Evolutionary conservation across 306 rosid genomes (phyloP), one percentile per base, ranked within the genome.

Genomic region (Senna siamea): DNA sequence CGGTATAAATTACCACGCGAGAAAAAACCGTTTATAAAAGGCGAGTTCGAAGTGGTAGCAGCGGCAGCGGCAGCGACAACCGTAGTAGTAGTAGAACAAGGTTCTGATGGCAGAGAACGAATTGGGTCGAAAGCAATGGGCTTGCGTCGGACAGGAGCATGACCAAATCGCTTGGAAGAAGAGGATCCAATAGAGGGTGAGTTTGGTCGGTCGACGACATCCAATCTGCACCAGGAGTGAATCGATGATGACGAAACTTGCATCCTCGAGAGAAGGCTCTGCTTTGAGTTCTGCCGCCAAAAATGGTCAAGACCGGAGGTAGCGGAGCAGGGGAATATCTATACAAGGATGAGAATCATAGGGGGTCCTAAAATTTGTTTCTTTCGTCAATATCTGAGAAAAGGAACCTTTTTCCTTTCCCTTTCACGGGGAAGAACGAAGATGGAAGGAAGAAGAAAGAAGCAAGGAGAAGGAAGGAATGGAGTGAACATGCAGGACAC

Each of bases 401-500:
- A 74, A 52, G 76, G 53, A 72, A 26, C 37, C 11, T 61, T 61
- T 18, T 37, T 7, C 6, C 12, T 34, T 56, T 84, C 59, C 56
- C 54, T 73, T 56, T 80, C 59, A 12, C 13, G 26, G 5, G 14
- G 30, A 2, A 18, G 72, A 54, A 43, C 7, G 18, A 35, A 40
- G 19, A 19, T 14, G 51, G 10, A 23, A 18, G 72, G 62, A 53
- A 26, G 52, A 73, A 59, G 72, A 62, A 80, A 23, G 69, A n/a
- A 38, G 64, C 53, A 30, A n/a, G 17, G 13, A 47, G 74, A 88
- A 70, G 88, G 28, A 89, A 82, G 86, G 88, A 8, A 87, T 73
- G 9, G 75, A 64, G 86, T 85, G 53, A 70, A 72, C 81, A 80
- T 15, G 63, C 57, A 13, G 56, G 77, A 72, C 91, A 86, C 89